Percentiles rank a stretch among this genome's conserved stretches.
Conservation (phyloP, 495 filamentous ascomycete genomes). For the Penicillium ucsense region DNA sequence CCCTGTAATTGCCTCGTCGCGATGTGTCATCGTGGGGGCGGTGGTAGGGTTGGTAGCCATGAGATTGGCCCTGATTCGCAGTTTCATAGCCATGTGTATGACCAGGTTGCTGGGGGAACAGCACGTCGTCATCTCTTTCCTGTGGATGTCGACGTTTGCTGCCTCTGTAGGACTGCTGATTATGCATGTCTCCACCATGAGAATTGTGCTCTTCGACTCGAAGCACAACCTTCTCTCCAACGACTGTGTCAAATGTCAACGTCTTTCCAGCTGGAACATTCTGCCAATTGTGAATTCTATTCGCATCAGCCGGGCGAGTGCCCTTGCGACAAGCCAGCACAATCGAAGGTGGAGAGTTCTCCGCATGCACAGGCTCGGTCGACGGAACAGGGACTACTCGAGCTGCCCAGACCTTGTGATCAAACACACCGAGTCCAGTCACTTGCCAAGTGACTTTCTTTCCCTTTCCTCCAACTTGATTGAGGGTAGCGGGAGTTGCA, state of each 20-base stretch:
- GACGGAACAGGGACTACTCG: slow-evolving; percentile 61
- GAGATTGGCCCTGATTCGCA: slow-evolving; percentile 4
- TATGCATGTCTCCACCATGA: slow-evolving; percentile 49
- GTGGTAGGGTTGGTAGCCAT: slow-evolving; percentile 12
- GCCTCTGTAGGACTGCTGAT: slow-evolving; percentile 42
- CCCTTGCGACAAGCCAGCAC: slow-evolving; percentile 65
- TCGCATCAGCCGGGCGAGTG: slow-evolving; percentile 68
- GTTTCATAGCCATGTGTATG: slow-evolving; percentile 10
- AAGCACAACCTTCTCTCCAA: slow-evolving; percentile 79
- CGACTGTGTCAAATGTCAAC: slow-evolving; percentile 64
- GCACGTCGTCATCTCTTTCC: slow-evolving; percentile 25
- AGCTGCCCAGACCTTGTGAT: slow-evolving; percentile 82
- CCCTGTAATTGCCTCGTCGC: slow-evolving; percentile 36
- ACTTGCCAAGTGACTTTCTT: slow-evolving; percentile 75
- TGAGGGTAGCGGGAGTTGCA: slow-evolving; percentile 54
- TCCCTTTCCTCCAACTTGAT: slow-evolving; percentile 78
- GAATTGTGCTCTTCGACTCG: slow-evolving; percentile 61
- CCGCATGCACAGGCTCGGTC: slow-evolving; percentile 56
- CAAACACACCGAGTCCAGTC: slow-evolving; percentile 59
- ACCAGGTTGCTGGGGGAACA: slow-evolving; percentile 11
- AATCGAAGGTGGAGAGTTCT: slow-evolving; percentile 62
- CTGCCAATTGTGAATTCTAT: slow-evolving; percentile 78
- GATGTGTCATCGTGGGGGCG: slow-evolving; percentile 20
- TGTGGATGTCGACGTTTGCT: slow-evolving; percentile 35
- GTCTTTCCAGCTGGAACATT: slow-evolving; percentile 56